A percentile compares a stretch with the other conserved stretches of the same genome.
Conservation (phyloP, 805 yeast genomes). For the Pichia manshurica region DNA sequence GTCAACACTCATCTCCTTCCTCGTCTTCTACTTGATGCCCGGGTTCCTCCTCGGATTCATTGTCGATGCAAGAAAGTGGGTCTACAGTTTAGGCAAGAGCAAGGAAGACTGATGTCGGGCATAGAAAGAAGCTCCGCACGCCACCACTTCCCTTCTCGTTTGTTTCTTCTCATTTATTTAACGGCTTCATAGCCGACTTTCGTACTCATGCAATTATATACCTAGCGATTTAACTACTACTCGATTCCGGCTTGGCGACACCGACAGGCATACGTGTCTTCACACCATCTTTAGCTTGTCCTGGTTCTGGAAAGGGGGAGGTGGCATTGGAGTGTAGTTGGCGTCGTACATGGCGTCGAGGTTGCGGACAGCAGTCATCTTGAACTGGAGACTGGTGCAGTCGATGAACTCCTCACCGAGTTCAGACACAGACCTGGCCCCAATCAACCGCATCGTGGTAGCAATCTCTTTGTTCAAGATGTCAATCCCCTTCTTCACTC, state of each 20-base stretch:
- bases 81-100: no score
- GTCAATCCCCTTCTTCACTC: conserved; percentile 59
- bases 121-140: no score
- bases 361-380: conserved; percentile 41
- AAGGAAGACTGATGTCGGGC: conserved; percentile 1
- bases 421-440: conserved; percentile 36
- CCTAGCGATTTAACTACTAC: no score
- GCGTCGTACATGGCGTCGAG: conserved; percentile 50
- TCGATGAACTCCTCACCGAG: conserved; percentile 44
- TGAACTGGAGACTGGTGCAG: conserved; percentile 58
- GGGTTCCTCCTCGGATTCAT: conserved; percentile 1
- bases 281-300: conserved; percentile 6
- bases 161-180: no score
- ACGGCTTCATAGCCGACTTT: no score
- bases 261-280: no score
- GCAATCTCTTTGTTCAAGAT: conserved; percentile 52
- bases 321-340: conserved; percentile 34
- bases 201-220: no score
- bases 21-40: conserved; percentile 8
- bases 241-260: no score
- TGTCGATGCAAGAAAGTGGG: not conserved
- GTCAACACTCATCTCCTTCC: not conserved
- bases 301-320: conserved; percentile 17
- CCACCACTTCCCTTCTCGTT: no score
- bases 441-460: conserved; percentile 59